A percentile compares a stretch with the other conserved stretches of the same genome.
Evolutionary conservation across 139 green algal species (phyloP).

Genomic region (Tetradesmus lagerheimii): DNA sequence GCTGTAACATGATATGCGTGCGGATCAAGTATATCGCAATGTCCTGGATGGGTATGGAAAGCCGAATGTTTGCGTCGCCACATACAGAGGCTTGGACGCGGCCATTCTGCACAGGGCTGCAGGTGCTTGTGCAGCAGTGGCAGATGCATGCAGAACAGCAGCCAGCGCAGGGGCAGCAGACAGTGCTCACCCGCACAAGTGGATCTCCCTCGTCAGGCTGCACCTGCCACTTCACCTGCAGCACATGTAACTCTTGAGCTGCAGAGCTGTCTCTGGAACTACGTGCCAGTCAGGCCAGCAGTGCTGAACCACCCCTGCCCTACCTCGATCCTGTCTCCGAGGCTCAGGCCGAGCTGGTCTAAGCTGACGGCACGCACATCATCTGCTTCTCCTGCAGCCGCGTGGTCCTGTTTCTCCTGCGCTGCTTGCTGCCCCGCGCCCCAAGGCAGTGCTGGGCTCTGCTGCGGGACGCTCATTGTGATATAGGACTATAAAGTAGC

Average conservation of each 20-base stretch:
- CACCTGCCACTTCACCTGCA: slow-evolving; percentile 3
- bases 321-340: slow-evolving; percentile 11
- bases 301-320: background rate
- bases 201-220: background rate
- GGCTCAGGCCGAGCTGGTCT: background rate
- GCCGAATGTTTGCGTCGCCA: too few relatives aligned
- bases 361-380: background rate
- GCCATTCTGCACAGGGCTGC: background rate
- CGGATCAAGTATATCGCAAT: too few relatives aligned
- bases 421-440: background rate
- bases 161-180: background rate
- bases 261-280: background rate
- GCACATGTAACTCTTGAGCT: background rate
- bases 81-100: too few relatives aligned
- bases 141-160: background rate
- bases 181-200: background rate
- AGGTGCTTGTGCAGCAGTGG: background rate
- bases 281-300: background rate
- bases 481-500: background rate
- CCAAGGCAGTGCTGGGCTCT: slow-evolving; percentile 1
- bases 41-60: too few relatives aligned
- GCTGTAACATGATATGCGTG: background rate
- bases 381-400: background rate
- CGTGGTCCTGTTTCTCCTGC: background rate
- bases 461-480: background rate